Evolutionary conservation across 225 moss, liverwort and hornwort species (phyloP), one percentile per base, ranked within the genome.

Genomic region (Physcomitrellopsis africana): DNA sequence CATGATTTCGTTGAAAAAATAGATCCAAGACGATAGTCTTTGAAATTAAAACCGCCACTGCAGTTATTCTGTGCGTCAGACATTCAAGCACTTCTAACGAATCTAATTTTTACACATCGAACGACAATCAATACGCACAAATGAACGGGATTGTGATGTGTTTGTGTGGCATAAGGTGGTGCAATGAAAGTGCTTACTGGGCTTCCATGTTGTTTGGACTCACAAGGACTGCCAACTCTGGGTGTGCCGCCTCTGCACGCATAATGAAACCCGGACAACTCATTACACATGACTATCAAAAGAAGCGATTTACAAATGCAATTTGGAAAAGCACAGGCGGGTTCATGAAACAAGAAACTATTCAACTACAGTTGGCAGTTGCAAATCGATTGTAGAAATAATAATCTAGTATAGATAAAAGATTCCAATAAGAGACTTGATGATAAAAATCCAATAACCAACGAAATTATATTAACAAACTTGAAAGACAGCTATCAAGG

Each of bases 211-310:
- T 91, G 60, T 86, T 84, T 52, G 94, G 88, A 75, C 87, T 96
- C 60, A 88, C 92, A 18, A 89, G 71, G n/a, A 94, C 88, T 76
- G 89, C 91, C 72, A 96, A 1, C 69, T 92, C 89, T 57, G 96
- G 96, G 72, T 91, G 87, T 29, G 91, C 91, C 75, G 82, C 81
- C 79, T 96, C 94, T 96, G 91, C 84, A 73, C 61, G 19, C 54
- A 76, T 55, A 17, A 70, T 51, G 52, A 72, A 67, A 15, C 42
- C 24, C 45, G 64, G 24, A 24, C 24, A 37, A 37, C 32, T 37
- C 32, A 37, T 37, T 37, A 37, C 32, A 37, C 32, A 37, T 37
- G 32, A 7, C 32, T 37, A 22, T 4, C 18, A 16, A 67, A 60
- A 52, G 46, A 62, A 62, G 1, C 0, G 15, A 0, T 15, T 15